Evolutionary conservation across 2,329 filamentous ascomycete genomes (phyloP), one percentile per base, ranked within the genome.

Genomic region (Colletotrichum sansevieriae): DNA sequence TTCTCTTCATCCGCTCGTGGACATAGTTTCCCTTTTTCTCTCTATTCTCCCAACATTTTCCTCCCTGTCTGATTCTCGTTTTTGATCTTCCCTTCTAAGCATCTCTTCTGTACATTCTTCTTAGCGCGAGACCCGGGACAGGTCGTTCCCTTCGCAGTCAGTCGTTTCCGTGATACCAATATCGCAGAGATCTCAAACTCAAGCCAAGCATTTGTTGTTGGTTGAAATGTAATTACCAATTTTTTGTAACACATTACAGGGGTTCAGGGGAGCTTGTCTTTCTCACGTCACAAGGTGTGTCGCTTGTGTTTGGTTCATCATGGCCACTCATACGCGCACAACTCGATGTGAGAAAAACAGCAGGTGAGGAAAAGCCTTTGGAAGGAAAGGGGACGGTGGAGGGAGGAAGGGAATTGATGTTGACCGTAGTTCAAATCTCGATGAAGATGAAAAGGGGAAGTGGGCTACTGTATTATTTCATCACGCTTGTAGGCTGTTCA

Each of bases 101-200:
- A 59, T 70, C 64, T 71, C 46, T 67, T 70, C 68, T 72, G 70
- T 72, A 72, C 65, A 72, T 69, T 66, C 43, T 49, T 41, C 25
- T 69, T 70, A 70, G 57, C 70, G 69, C 61, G 51, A 69, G 70
- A 72, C 70, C 65, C 70, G 58, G 68, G 70, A 64, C 65, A 64
- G 70, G 70, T 72, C 70, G 62, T 72, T 71, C 68, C 58, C 46
- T 72, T 72, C 70, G 51, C 54, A 65, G 47, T 72, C 70, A 68
- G 68, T 72, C 68, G 43, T 69, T 71, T 59, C 69, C 65, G 58
- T 71, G 70, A 71, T 70, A 71, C 70, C 70, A 70, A 63, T 70
- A 68, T 68, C 63, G 64, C 63, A 68, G 57, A 70, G 56, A 70
- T 39, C 65, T 39, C 37, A 13, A 54, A 54, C 37, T 35, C 44